Evolutionary conservation across 345 rosid genomes (phyloP).

Genomic region (Geranium rotundifolium): DNA sequence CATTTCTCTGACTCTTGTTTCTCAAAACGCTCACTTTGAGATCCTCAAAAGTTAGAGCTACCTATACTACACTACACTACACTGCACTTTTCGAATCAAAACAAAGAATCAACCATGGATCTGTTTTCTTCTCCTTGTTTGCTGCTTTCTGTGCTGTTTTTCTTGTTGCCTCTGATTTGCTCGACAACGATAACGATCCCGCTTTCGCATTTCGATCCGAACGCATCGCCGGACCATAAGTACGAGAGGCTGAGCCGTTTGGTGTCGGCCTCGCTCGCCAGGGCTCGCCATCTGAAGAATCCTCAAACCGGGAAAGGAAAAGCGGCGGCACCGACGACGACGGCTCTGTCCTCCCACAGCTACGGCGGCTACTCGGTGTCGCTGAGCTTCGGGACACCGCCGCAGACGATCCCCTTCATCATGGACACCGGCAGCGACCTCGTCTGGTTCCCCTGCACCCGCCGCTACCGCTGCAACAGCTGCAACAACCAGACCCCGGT

Average conservation of each 20-base stretch:
- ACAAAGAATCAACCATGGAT: slow-evolving; percentile 7
- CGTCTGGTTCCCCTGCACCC: slow-evolving; percentile 87
- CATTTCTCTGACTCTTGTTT: too few species aligned
- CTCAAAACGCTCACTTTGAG: too few species aligned
- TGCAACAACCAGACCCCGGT: slow-evolving; percentile 25
- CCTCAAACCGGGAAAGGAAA: slow-evolving; percentile 1
- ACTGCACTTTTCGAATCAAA: neutral
- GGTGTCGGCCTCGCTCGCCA: slow-evolving; percentile 20
- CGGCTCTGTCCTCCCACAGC: slow-evolving; percentile 51
- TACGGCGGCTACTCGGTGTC: slow-evolving; percentile 73
- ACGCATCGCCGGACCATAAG: slow-evolving; percentile 9
- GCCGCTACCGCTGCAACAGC: slow-evolving; percentile 42
- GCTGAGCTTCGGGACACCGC: slow-evolving; percentile 81
- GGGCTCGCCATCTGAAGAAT: slow-evolving; percentile 28
- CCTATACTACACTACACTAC: too few species aligned
- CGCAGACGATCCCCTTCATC: slow-evolving; percentile 42
- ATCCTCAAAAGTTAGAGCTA: too few species aligned
- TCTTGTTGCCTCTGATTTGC: slow-evolving; percentile 4
- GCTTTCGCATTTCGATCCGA: slow-evolving; percentile 9
- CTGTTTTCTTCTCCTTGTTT: slow-evolving; percentile 1
- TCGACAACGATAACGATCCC: slow-evolving; percentile 20
- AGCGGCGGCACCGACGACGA: slow-evolving; percentile 15
- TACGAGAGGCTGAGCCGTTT: slow-evolving; percentile 17
- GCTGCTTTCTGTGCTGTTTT: slow-evolving; percentile 10
- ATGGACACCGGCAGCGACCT: slow-evolving; percentile 88